phyloP scores from a whole-genome alignment of 352 stramenopile genomes.

The Phytophthora melonis region DNA sequence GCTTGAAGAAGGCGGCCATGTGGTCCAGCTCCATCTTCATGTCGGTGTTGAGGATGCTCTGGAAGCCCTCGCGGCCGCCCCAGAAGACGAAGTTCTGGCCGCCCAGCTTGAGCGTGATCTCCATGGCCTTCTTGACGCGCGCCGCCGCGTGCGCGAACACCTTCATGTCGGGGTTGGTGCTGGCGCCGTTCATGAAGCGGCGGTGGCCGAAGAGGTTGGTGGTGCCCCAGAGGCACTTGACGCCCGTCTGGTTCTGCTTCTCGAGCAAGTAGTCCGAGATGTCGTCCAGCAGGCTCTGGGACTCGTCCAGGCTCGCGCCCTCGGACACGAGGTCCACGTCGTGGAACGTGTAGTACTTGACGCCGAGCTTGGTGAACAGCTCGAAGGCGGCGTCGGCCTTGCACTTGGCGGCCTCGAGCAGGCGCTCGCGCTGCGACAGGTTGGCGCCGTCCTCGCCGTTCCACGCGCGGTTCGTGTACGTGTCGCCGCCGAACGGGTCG shows the following conservation, averaged over 20 bases:
- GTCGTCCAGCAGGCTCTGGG: constrained; percentile 44
- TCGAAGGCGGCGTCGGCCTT: constrained; percentile 88
- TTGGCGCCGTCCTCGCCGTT: constrained; percentile 39
- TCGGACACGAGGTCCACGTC: constrained; percentile 84
- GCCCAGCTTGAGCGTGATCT: constrained; percentile 85
- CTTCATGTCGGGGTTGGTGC: constrained; percentile 87
- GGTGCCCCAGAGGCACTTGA: constrained; percentile 86
- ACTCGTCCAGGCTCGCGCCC: constrained; percentile 58
- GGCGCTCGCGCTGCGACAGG: constrained; percentile 55
- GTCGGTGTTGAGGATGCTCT: constrained; percentile 84
- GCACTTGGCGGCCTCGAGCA: constrained; percentile 76
- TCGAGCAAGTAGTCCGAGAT: constrained; percentile 57
- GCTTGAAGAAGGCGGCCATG: constrained; percentile 84
- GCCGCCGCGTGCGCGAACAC: constrained; percentile 80
- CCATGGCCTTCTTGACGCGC: constrained; percentile 90
- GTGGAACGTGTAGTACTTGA: constrained; percentile 90
- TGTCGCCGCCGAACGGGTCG: constrained; percentile 48
- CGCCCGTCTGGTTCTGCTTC: constrained; percentile 76
- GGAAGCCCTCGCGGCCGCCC: constrained; percentile 85
- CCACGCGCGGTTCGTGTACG: constrained; percentile 52
- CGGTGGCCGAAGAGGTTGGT: constrained; percentile 84
- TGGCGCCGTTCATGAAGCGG: constrained; percentile 87
- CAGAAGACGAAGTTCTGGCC: constrained; percentile 91
- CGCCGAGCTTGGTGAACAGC: constrained; percentile 87
- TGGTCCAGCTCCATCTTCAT: constrained; percentile 83